Base-by-base conservation (phyloP, 1,139 yeast species). In the Scheffersomyces segobiensis region DNA sequence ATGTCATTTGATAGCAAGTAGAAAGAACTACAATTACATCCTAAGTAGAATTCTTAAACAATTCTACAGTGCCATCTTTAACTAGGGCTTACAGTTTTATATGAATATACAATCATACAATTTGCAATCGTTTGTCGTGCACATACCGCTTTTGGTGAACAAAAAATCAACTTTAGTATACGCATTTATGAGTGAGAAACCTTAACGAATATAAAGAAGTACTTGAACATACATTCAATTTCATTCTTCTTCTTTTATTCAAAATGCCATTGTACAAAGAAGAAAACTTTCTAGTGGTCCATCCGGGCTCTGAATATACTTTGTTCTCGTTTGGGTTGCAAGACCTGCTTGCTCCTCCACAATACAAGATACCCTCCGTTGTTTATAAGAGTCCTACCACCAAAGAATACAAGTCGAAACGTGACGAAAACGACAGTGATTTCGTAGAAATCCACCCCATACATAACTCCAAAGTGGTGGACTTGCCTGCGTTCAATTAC, bases 281-380 rank as follows among this genome's bases (percentile, higher is more conserved):
- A 74, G 88, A 84, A 62, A 82, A 81, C 70, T 81, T 84, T 64
- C 74, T 81, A 75, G 84, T 93, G 55, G 84, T 93, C 52, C 87
- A 91, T 60, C 92, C 97, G 1, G 97, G 97, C n/a, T 88, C 96
- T 2, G 80, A 77, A 58, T 76, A 82, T 57, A 91, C 98, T 0
- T 77, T 88, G 57, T 91, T 91, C 52, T 89, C 89, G 65, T 88
- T 91, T 70, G 98, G 98, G 1, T 77, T 93, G 52, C 88, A 86
- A 56, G 98, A 93, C 63, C 82, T 91, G 0, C 81, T 91, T 62
- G 77, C 90, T 3, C 93, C 96, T 2, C 97, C 98, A 1, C 84
- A 86, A 53, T 84, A 84, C 63, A 86, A 86, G 60, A 79, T 93
- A 49, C 96, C 97, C 14, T 86, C 97, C 0, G 79, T 80, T 46